Evolutionary conservation across 495 filamentous ascomycete species (phyloP).

Genomic region (Bryoglossum gracile): DNA sequence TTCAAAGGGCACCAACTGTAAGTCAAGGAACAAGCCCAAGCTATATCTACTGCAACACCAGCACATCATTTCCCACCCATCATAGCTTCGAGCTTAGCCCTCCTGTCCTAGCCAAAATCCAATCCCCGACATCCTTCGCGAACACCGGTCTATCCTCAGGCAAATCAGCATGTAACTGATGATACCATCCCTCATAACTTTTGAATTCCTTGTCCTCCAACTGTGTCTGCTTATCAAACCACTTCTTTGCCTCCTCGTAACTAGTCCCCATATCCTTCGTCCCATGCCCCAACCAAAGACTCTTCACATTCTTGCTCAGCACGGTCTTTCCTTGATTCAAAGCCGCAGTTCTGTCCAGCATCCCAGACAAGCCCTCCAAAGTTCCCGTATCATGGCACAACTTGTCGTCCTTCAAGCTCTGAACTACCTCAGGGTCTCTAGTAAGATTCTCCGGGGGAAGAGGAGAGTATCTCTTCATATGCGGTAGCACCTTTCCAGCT

Average conservation of each 20-base stretch:
- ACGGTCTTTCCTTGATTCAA: constrained; percentile 40
- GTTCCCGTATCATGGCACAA: constrained; percentile 76
- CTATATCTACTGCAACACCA: too few species aligned
- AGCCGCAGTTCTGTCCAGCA: constrained; percentile 60
- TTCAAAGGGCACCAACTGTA: too few species aligned
- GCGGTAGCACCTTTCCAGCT: constrained; percentile 57
- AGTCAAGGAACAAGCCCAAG: too few species aligned
- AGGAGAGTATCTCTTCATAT: constrained; percentile 46
- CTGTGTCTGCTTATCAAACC: constrained; percentile 44
- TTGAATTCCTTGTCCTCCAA: constrained; percentile 61
- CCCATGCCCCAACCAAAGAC: constrained; percentile 61
- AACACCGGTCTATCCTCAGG: constrained; percentile 53
- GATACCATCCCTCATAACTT: constrained; percentile 70
- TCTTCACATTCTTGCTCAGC: constrained; percentile 29
- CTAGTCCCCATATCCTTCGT: constrained; percentile 59
- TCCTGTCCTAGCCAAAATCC: constrained; percentile 53
- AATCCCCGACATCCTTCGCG: constrained; percentile 62
- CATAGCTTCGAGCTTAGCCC: constrained; percentile 15
- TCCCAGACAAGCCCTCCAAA: constrained; percentile 60
- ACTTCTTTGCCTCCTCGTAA: constrained; percentile 52
- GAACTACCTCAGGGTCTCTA: constrained; percentile 52
- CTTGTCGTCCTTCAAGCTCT: constrained; percentile 50
- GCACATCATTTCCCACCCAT: neutral
- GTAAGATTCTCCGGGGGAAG: constrained; percentile 52
- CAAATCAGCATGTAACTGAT: constrained; percentile 70